Conservation (phyloP, 331 rosid species). For the Rhamnella rubrinervis region DNA sequence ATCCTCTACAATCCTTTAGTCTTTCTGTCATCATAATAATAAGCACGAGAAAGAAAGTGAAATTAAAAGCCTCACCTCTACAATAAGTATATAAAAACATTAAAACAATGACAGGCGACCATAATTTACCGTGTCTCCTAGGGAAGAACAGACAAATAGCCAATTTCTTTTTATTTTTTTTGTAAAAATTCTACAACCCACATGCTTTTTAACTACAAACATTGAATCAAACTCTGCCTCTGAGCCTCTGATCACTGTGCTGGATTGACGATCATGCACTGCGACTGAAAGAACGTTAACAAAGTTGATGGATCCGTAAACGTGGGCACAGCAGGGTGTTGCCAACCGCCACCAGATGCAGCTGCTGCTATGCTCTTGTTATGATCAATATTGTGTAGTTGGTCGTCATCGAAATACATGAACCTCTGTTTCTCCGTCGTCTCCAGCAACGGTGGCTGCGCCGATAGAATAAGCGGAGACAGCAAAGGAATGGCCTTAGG, state of each 20-base stretch:
- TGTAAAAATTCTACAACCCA: neutral
- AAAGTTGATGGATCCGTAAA: slow-evolving; percentile 49
- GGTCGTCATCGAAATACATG: neutral
- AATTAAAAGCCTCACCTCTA: no score
- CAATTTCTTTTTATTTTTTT: no score
- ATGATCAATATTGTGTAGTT: neutral
- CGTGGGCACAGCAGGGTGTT: slow-evolving; percentile 54
- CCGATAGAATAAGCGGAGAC: slow-evolving; percentile 59
- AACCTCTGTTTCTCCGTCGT: slow-evolving; percentile 5
- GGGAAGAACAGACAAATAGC: no score
- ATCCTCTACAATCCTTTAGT: no score
- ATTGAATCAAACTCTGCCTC: no score
- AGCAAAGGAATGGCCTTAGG: slow-evolving; percentile 65
- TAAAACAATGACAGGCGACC: no score
- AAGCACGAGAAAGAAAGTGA: no score
- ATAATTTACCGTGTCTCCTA: no score
- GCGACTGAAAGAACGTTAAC: slow-evolving; percentile 51
- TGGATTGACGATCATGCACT: slow-evolving; percentile 48
- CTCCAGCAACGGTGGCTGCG: slow-evolving; percentile 37
- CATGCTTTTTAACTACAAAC: no score
- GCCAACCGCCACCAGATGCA: slow-evolving; percentile 42
- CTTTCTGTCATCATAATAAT: no score
- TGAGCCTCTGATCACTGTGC: slow-evolving; percentile 42
- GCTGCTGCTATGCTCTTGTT: neutral
- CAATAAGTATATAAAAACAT: no score